phyloP scores from a whole-genome alignment of 2,329 filamentous ascomycete genomes.

The Zymoseptoria brevis region DNA sequence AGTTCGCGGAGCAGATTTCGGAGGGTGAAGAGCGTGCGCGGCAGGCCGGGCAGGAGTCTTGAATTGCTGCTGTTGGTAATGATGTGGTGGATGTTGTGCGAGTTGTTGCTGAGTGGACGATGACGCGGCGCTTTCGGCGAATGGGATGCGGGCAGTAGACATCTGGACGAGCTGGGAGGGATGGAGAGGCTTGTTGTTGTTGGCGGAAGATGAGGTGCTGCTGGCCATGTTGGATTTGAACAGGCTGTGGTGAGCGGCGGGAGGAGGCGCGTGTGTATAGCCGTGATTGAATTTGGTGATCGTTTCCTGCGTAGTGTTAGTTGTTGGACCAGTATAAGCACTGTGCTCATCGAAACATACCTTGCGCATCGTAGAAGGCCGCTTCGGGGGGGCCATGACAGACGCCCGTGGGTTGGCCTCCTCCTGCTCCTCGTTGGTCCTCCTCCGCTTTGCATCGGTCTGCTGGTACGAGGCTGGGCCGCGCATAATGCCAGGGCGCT shows the following conservation, averaged over 20 bases:
- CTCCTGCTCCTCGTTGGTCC: conserved; percentile 61
- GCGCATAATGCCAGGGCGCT: conserved; percentile 50
- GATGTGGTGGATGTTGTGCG: conserved; percentile 10
- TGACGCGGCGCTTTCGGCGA: conserved; percentile 62
- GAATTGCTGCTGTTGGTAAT: conserved; percentile 31
- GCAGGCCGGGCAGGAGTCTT: conserved; percentile 60
- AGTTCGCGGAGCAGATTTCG: conserved; percentile 42
- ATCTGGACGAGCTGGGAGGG: conserved; percentile 81
- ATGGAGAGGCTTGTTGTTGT: conserved; percentile 43
- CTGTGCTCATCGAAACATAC: conserved; percentile 37
- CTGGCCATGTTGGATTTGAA: conserved; percentile 63
- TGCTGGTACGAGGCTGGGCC: conserved; percentile 48
- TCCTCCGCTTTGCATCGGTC: conserved; percentile 69
- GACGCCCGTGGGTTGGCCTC: conserved; percentile 54
- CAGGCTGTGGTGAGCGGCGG: conserved; percentile 43
- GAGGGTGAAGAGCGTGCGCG: conserved; percentile 27
- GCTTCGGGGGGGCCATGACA: conserved; percentile 75
- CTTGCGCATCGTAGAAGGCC: conserved; percentile 69
- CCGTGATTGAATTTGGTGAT: conserved; percentile 55
- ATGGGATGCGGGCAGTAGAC: conserved; percentile 81
- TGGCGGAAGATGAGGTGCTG: conserved; percentile 42
- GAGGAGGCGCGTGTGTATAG: conserved; percentile 52
- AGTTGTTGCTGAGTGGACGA: conserved; percentile 17
- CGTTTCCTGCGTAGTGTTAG: conserved; percentile 42
- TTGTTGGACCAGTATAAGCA: conserved; percentile 3